A percentile compares a stretch with the other conserved stretches of the same genome.
Conservation (phyloP, 305 asterid species). For the Fraxinus greggii region DNA sequence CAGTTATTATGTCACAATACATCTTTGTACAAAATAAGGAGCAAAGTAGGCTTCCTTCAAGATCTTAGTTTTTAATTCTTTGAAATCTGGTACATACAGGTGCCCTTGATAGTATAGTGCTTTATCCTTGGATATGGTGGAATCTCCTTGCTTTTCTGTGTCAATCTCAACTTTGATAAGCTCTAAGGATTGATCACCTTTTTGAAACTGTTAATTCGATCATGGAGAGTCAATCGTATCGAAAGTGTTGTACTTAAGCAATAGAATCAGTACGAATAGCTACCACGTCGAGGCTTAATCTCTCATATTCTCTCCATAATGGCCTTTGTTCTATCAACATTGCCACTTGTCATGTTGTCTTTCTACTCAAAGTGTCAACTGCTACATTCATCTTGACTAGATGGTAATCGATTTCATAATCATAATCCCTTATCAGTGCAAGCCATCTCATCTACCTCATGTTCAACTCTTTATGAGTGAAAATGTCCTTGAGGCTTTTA, state of each 20-base stretch:
- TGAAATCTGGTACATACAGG: background rate
- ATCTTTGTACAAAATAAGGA: background rate
- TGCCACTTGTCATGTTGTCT: background rate
- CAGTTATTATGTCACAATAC: background rate
- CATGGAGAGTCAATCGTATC: background rate
- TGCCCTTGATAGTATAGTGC: background rate
- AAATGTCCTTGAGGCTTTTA: background rate
- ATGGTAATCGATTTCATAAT: background rate
- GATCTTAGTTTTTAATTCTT: background rate
- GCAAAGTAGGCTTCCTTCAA: background rate
- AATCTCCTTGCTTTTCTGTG: background rate
- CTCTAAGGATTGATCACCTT: background rate
- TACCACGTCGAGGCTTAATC: background rate
- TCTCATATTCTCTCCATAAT: background rate
- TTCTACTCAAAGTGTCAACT: background rate
- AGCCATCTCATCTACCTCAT: background rate
- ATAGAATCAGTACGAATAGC: background rate
- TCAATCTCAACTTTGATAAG: background rate
- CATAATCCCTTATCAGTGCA: background rate
- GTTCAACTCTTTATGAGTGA: background rate
- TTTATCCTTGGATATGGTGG: background rate
- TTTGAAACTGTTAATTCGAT: no score
- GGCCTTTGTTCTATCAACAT: background rate
- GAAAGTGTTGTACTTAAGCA: background rate
- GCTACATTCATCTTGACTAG: background rate